These are phyloP conservation scores for Entomortierella chlamydospora DNA, from an alignment of 192 early-diverging fungal genomes.

Conservation along the genomic window DNA sequence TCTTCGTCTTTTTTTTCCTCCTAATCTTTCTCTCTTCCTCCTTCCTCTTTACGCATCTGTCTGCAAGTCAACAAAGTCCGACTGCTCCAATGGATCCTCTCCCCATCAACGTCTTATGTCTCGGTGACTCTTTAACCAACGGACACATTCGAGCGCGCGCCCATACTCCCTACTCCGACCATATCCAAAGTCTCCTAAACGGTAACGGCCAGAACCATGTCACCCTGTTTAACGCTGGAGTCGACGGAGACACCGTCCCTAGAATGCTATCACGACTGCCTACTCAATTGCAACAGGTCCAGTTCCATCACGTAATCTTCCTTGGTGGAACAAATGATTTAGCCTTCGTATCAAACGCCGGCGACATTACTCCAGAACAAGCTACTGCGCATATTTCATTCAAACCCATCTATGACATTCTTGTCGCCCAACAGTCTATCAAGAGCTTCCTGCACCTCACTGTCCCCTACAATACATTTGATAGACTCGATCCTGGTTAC, in stretches of 20 bases:
- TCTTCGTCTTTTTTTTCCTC: too few relatives aligned
- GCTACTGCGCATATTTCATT: conserved; percentile 4
- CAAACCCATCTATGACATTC: not conserved
- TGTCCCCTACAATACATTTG: conserved; percentile 16
- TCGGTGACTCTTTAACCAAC: conserved; percentile 26
- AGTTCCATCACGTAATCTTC: conserved; percentile 6
- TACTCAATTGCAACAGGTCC: not conserved
- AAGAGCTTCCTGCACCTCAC: conserved; percentile 12
- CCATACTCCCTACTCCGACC: conserved; percentile 7
- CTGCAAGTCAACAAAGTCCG: not conserved
- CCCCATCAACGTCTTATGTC: conserved; percentile 10
- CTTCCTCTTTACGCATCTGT: not conserved
- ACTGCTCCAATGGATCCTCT: not conserved
- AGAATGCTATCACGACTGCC: conserved; percentile 5
- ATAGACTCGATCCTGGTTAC: not conserved
- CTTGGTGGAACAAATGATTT: conserved; percentile 28
- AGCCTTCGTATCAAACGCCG: too few relatives aligned
- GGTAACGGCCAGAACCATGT: not conserved
- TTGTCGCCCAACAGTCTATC: not conserved
- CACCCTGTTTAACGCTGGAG: conserved; percentile 17
- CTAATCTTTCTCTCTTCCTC: too few relatives aligned
- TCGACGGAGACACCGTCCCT: conserved; percentile 12
- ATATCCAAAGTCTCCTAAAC: not conserved
- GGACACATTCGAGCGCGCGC: not conserved
- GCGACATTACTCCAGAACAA: not conserved